Conservation (phyloP, 306 rosid genomes). For the Vigna nakashimae region DNA sequence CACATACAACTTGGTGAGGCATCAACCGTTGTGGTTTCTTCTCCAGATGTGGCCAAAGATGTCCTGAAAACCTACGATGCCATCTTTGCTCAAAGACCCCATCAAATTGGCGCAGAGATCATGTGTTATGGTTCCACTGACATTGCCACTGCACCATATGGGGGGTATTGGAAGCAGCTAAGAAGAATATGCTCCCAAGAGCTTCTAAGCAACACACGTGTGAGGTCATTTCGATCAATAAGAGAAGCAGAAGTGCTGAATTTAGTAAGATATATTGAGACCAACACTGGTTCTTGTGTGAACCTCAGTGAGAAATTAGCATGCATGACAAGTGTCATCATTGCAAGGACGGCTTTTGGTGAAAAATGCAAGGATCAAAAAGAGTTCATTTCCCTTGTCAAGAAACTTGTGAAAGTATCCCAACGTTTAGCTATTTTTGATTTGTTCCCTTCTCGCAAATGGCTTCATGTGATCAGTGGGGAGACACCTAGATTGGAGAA, state of each 20-base stretch:
- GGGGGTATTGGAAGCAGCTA: background rate
- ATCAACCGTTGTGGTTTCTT: constrained; percentile 39
- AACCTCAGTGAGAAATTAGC: background rate
- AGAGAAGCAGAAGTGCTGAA: background rate
- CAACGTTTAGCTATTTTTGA: background rate
- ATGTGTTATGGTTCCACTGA: constrained; percentile 13
- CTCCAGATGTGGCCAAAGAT: constrained; percentile 47
- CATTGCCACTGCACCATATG: background rate
- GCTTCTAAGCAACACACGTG: background rate
- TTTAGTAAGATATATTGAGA: background rate
- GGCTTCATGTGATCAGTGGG: constrained; percentile 2
- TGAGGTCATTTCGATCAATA: background rate
- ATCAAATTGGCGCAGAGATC: background rate
- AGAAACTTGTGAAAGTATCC: background rate
- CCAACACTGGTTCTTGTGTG: background rate
- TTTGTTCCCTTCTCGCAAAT: constrained; percentile 3
- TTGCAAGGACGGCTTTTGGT: constrained; percentile 8
- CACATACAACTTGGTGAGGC: constrained; percentile 35
- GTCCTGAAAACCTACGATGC: constrained; percentile 43
- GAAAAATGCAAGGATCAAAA: background rate
- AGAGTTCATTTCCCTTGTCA: background rate
- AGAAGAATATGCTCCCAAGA: background rate
- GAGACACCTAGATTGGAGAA: background rate
- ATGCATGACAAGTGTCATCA: background rate
- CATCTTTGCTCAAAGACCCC: constrained; percentile 27